Percentiles rank a stretch among this genome's conserved stretches.
phyloP scores from a whole-genome alignment of 345 rosid genomes.

The Linum trigynum region DNA sequence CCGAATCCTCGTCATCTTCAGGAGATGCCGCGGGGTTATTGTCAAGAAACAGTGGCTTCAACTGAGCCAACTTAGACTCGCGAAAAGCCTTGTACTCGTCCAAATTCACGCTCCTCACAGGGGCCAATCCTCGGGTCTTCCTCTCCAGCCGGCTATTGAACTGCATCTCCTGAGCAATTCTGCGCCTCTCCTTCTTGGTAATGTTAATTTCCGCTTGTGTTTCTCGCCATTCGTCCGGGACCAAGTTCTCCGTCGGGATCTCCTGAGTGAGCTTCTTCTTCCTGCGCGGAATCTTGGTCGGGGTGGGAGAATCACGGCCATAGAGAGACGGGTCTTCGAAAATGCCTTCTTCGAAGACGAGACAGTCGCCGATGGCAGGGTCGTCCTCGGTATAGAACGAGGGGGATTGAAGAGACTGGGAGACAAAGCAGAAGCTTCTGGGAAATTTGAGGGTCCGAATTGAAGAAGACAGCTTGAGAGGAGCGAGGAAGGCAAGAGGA shows the following conservation, averaged over 20 bases:
- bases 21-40: conserved; percentile 38
- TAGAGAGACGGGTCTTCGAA: conserved; percentile 70
- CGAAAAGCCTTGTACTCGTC: conserved; percentile 49
- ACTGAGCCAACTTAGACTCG: conserved; percentile 54
- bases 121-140: conserved; percentile 48
- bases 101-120: conserved; percentile 48
- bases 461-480: conserved; percentile 12
- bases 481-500: conserved; percentile 4
- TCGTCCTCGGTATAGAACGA: conserved; percentile 34
- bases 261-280: conserved; percentile 21
- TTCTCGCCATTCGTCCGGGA: conserved; percentile 79
- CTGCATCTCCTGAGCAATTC: conserved; percentile 67
- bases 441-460: conserved; percentile 19
- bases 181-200: conserved; percentile 76
- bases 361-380: conserved; percentile 67
- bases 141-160: conserved; percentile 69
- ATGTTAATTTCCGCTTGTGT: conserved; percentile 71
- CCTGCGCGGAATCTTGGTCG: conserved; percentile 3
- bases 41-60: conserved; percentile 50
- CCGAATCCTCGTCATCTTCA: neutral
- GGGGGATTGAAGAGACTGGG: conserved; percentile 34
- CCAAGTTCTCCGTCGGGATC: conserved; percentile 50
- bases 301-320: neutral
- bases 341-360: conserved; percentile 80
- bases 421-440: conserved; percentile 22